Evolutionary conservation across 179 eudicot genomes (phyloP).

Genomic region (Beta corolliflora): DNA sequence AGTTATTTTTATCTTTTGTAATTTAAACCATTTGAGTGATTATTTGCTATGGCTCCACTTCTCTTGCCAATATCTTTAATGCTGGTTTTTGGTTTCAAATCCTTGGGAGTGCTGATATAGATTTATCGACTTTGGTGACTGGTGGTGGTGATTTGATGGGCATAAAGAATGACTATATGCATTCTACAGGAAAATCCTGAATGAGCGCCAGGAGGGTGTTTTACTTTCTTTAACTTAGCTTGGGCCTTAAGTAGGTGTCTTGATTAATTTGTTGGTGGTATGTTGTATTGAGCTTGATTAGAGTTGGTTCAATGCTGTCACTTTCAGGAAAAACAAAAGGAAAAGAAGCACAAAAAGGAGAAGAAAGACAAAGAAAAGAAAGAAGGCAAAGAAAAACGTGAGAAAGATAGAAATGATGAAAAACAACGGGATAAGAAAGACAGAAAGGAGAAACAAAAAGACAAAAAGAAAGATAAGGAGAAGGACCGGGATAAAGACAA

Average conservation of each 20-base stretch:
- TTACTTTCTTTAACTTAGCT: background rate
- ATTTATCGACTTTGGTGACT: background rate
- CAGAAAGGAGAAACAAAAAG: conserved; percentile 61
- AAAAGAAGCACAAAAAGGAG: conserved; percentile 83
- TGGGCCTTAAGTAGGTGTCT: background rate
- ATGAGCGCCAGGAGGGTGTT: background rate
- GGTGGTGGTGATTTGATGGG: background rate
- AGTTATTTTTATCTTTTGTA: background rate
- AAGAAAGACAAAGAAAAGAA: conserved; percentile 69
- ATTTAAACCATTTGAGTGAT: background rate
- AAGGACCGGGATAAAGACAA: conserved; percentile 43
- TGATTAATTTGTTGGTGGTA: background rate
- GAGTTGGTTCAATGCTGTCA: background rate
- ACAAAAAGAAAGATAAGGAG: conserved; percentile 56
- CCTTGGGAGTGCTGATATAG: background rate
- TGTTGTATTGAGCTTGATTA: conserved; percentile 1
- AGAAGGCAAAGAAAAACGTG: conserved; percentile 59
- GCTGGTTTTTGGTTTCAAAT: background rate
- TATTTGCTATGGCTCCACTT: background rate
- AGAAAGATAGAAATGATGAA: conserved; percentile 61
- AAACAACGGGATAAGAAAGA: conserved; percentile 73
- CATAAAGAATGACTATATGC: background rate
- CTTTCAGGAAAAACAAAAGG: conserved; percentile 68
- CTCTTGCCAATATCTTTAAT: background rate
- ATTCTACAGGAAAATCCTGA: background rate